Evolutionary conservation across 169 alveolate genomes (phyloP).

Genomic region (Plasmodium inui): DNA sequence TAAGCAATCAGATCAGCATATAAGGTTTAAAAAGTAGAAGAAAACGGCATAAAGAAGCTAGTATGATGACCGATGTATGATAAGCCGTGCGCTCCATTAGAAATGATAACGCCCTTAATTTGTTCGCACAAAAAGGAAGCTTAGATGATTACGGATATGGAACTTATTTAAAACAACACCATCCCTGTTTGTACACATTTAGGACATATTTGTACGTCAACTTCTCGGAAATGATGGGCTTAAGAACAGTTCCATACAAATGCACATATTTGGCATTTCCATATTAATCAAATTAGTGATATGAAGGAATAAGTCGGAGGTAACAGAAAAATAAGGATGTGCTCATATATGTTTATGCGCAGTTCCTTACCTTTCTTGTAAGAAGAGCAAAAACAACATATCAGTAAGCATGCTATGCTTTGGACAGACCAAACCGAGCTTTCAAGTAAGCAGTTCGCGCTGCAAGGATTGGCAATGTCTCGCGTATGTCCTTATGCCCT

Average conservation of each 20-base stretch:
- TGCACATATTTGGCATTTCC: not conserved
- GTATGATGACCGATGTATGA: not conserved
- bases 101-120: not conserved
- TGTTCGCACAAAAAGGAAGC: not conserved
- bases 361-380: not conserved
- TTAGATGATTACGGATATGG: not conserved
- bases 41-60: not conserved
- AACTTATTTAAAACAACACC: not conserved
- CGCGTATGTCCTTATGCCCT: not conserved
- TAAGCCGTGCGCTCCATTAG: not conserved
- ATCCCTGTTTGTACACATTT: not conserved
- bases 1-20: not conserved
- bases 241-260: not conserved
- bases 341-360: not conserved
- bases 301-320: not conserved
- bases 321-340: not conserved
- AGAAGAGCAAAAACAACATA: not conserved
- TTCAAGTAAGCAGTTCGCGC: not conserved
- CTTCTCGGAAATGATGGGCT: not conserved
- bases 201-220: not conserved
- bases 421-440: not conserved
- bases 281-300: not conserved
- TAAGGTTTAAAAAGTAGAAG: not conserved
- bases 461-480: not conserved
- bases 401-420: not conserved